Base-by-base conservation (phyloP, 2,329 filamentous ascomycete species). In the Exophiala lecanii-corni region DNA sequence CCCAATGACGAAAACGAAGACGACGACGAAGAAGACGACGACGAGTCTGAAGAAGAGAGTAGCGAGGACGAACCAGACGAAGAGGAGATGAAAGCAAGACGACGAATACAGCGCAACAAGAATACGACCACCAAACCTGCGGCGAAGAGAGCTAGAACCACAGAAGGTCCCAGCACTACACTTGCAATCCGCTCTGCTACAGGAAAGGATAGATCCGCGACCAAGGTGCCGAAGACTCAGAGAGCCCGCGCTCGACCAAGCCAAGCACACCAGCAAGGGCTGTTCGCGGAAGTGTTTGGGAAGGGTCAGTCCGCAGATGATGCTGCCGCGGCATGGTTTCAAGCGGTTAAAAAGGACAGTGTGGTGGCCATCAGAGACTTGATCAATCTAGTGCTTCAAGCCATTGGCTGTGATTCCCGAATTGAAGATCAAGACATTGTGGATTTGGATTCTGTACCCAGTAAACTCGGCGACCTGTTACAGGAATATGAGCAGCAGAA, bases 391-490 rank as follows among this genome's bases (percentile, higher is more conserved):
- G 70, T 81, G 16, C 64, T 83, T 13, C 72, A 73, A 54, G 76
- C 86, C 50, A 81, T 89, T 13, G 92, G 92, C 20, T 94, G 89
- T 62, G 79, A 87, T 41, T 73, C 86, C 41, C 77, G 84, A 54
- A 79, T 98, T 41, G 84, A 82, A 7, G 76, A 79, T 28, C 82
- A 92, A 60, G 89, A 97, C 61, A 86, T 96, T 51, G 81, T 83
- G 53, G 91, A 98, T 61, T 81, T 88, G 5, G 92, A 98, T 61
- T 89, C 92, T 59, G 86, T 84, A 36, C 79, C 86, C 13, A 82
- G 81, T 58, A 82, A 81, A 59, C 70, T 98, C 34, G 73, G 76
- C 16, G 89, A 97, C 57, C 73, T 98, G n/a, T 87, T 96, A 64
- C 82, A 86, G 49, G 81, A 89, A 49, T 94, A 89, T 60, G 84